Percentiles rank a stretch among this genome's conserved stretches.
Evolutionary conservation across 371 early-diverging fungal genomes (phyloP).

Genomic region (Mortierella sp.): DNA sequence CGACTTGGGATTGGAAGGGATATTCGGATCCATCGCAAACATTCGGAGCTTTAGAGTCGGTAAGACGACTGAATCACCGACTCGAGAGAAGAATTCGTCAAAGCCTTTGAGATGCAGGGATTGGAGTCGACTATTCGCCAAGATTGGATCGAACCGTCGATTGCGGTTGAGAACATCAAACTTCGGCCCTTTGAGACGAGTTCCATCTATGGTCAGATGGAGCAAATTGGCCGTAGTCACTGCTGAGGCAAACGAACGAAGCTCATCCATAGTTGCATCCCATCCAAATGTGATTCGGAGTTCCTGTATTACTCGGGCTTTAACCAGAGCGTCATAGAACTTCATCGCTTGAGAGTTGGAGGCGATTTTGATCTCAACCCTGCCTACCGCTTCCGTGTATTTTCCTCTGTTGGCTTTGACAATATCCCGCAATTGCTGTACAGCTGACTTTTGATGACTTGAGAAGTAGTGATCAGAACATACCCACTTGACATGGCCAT

Average conservation of each 20-base stretch:
- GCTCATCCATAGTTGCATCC: slow-evolving; percentile 14
- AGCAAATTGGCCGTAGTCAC: background rate
- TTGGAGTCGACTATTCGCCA: slow-evolving; percentile 4
- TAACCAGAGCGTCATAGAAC: slow-evolving; percentile 6
- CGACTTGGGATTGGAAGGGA: too few species aligned
- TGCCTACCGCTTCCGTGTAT: background rate
- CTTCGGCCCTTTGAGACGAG: slow-evolving; percentile 1
- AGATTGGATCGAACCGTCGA: slow-evolving; percentile 6
- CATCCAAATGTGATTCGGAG: slow-evolving; percentile 7
- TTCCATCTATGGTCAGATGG: background rate
- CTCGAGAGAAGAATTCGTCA: background rate
- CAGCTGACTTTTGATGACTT: background rate
- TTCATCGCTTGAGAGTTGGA: background rate
- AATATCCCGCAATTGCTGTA: slow-evolving; percentile 3
- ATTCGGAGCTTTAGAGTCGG: background rate
- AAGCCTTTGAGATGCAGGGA: background rate
- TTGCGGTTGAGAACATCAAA: slow-evolving; percentile 3
- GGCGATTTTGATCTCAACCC: slow-evolving; percentile 1
- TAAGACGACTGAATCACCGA: background rate
- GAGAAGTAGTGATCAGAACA: slow-evolving; percentile 10
- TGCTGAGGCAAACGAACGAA: background rate
- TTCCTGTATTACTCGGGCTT: background rate
- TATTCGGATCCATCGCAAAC: background rate
- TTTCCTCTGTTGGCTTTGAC: background rate
- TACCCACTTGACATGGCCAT: slow-evolving; percentile 19